Percentiles rank a stretch among this genome's conserved stretches.
These are phyloP conservation scores for Barbarea vulgaris DNA, from an alignment of 345 rosid genomes.

Conservation along the genomic window DNA sequence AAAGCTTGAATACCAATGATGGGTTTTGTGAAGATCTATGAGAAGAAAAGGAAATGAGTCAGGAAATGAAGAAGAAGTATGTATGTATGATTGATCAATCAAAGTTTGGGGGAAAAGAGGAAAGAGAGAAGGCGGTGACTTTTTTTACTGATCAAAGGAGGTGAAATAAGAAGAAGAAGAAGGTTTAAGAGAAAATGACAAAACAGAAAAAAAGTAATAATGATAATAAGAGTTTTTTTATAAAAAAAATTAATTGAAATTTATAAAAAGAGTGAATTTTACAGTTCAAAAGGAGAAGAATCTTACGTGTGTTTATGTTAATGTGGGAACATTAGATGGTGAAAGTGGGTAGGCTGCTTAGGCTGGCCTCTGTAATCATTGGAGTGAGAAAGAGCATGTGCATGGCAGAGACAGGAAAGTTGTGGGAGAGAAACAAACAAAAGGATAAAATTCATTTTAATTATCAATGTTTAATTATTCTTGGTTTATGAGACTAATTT, in stretches of 20 bases:
- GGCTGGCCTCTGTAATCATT: conserved; percentile 45
- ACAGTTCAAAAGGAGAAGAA: conserved; percentile 45
- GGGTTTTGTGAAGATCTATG: conserved; percentile 14
- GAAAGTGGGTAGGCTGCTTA: conserved; percentile 47
- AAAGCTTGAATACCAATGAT: background rate
- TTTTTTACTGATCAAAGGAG: conserved; percentile 33
- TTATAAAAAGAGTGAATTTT: conserved; percentile 20
- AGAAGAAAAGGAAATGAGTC: conserved; percentile 22
- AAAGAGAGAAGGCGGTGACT: conserved; percentile 38
- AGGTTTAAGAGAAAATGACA: conserved; percentile 32
- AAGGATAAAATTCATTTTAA: conserved; percentile 2
- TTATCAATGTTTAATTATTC: conserved; percentile 34
- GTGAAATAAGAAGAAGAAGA: background rate
- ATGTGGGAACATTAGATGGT: conserved; percentile 41
- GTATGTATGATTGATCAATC: conserved; percentile 40
- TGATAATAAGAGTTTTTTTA: conserved; percentile 12
- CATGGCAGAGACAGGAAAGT: conserved; percentile 38
- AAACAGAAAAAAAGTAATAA: conserved; percentile 7
- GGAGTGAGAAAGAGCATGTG: conserved; percentile 45
- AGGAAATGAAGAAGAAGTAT: conserved; percentile 22
- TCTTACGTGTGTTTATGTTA: conserved; percentile 39
- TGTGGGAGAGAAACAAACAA: conserved; percentile 43
- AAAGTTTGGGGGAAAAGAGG: conserved; percentile 32
- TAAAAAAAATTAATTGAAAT: background rate
- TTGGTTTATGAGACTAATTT: conserved; percentile 3